Conservation (phyloP, 2,329 filamentous ascomycete genomes). For the Nannizziopsis barbatae region DNA sequence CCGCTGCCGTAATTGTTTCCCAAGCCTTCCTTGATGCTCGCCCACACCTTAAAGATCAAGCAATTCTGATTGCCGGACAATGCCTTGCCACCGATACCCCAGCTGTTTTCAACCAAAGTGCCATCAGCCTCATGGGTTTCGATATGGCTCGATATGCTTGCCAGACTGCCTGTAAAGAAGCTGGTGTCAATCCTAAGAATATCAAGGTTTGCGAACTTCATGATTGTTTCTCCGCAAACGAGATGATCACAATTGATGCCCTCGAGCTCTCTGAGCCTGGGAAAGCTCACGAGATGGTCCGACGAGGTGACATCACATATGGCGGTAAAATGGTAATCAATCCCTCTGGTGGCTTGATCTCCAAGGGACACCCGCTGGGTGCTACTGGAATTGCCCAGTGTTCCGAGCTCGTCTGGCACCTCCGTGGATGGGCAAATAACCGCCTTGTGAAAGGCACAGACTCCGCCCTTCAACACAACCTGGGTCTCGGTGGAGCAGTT, state of each 20-base stretch:
- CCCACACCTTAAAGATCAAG: conserved; percentile 68
- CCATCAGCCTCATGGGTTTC: conserved; percentile 83
- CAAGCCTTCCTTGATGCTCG: conserved; percentile 76
- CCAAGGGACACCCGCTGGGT: conserved; percentile 88
- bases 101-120: conserved; percentile 61
- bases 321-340: conserved; percentile 74
- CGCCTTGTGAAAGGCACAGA: conserved; percentile 56
- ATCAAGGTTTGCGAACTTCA: conserved; percentile 83
- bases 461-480: conserved; percentile 78
- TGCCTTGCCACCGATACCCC: conserved; percentile 75
- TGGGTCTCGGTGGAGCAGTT: conserved; percentile 80
- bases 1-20: conserved; percentile 78
- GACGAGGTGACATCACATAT: conserved; percentile 81
- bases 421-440: conserved; percentile 94
- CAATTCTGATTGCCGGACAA: conserved; percentile 83
- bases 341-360: conserved; percentile 87
- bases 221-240: conserved; percentile 93
- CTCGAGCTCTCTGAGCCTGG: conserved; percentile 67
- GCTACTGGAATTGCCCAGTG: conserved; percentile 93
- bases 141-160: conserved; percentile 69
- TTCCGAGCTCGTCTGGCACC: conserved; percentile 88
- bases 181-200: conserved; percentile 52
- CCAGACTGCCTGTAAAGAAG: conserved; percentile 57
- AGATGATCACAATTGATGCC: conserved; percentile 82
- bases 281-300: conserved; percentile 84